These are phyloP conservation scores for Sanguinoderma infundibulare DNA, from an alignment of 1,284 basidiomycete genomes.

Conservation along the genomic window DNA sequence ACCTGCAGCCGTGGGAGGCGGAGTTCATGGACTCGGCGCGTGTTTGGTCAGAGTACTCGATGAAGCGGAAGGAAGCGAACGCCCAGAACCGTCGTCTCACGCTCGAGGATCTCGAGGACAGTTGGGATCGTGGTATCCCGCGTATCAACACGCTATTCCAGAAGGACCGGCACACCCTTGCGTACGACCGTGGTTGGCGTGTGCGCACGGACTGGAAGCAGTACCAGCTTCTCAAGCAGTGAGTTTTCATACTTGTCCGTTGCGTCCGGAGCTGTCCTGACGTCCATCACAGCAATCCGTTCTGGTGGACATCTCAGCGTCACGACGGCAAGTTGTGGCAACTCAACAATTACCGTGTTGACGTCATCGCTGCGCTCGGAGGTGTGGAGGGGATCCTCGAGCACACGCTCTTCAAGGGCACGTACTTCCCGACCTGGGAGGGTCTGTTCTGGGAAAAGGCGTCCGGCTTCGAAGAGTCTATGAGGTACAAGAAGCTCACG, in stretches of 20 bases:
- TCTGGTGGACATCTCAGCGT: slow-evolving; percentile 98
- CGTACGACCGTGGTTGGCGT: slow-evolving; percentile 98
- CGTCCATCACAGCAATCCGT: slow-evolving; percentile 74
- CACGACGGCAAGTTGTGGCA: slow-evolving; percentile 99
- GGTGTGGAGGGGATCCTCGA: slow-evolving; percentile 98
- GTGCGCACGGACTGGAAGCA: slow-evolving; percentile 97
- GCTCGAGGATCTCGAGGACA: slow-evolving; percentile 96
- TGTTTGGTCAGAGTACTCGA: slow-evolving; percentile 99
- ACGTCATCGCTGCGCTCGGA: slow-evolving; percentile 98
- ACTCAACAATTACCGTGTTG: slow-evolving; percentile 97
- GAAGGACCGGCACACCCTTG: slow-evolving; percentile 96
- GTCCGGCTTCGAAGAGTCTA: slow-evolving; percentile 94
- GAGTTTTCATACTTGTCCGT: slow-evolving; percentile 33
- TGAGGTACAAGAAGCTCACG: slow-evolving; percentile 96
- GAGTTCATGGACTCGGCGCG: slow-evolving; percentile 98
- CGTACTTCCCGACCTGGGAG: slow-evolving; percentile 93
- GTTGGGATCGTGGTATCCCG: slow-evolving; percentile 98
- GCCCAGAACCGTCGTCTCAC: slow-evolving; percentile 96
- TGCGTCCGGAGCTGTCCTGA: neutral
- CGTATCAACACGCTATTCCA: slow-evolving; percentile 98
- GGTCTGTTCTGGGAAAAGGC: slow-evolving; percentile 98
- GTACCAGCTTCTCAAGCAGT: slow-evolving; percentile 93
- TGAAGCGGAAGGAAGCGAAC: slow-evolving; percentile 99
- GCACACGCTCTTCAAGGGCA: slow-evolving; percentile 98
- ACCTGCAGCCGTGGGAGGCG: slow-evolving; percentile 98